Evolutionary conservation across 768 basidiomycete genomes (phyloP), one percentile per base, ranked within the genome.

Genomic region (Xanthoconium purpureum): DNA sequence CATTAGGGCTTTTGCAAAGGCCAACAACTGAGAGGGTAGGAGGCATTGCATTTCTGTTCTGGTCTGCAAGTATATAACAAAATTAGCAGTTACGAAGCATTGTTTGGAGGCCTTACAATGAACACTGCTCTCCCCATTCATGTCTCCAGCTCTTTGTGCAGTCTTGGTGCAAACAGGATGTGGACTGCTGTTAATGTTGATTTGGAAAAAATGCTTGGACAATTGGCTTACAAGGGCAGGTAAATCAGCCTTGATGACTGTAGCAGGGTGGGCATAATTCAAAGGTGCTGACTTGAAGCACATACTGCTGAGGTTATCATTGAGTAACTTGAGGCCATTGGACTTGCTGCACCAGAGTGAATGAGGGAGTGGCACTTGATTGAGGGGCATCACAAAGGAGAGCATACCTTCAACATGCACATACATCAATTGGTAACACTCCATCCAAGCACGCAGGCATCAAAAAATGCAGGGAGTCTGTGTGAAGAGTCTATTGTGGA

Each of bases 221-320:
- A 68, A 61, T 3, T 61, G 47, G 17, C 30, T 61, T 8, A 68
- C 12, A 44, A 55, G 51, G 1, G 33, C 54, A 1, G 68, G 68
- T 37, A 69, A 35, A n/a, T 67, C 66, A 0, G 62, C 68, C 33
- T 45, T 69, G 56, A 70, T 36, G 56, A 69, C 68, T 69, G 36
- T 14, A 17, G 20, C 6, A 11, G 1, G 35, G 17, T 44, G 14
- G 54, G 33, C 11, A 38, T 18, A 17, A 4, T 58, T 63, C 47
- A 13, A 7, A 7, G 13, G 29, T 17, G 5, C 14, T 35, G n/a
- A 18, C 17, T 35, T 17, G 3, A 5, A 10, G n/a, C 28, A 61
- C 62, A 15, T 17, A 67, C 64, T 29, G 24, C 47, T 61, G 55
- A 66, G 52, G 42, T 64, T 57, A 36, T 67, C 37, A 44, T 61